phyloP scores from a whole-genome alignment of 2,329 filamentous ascomycete species.

The Aspergillus sp. region DNA sequence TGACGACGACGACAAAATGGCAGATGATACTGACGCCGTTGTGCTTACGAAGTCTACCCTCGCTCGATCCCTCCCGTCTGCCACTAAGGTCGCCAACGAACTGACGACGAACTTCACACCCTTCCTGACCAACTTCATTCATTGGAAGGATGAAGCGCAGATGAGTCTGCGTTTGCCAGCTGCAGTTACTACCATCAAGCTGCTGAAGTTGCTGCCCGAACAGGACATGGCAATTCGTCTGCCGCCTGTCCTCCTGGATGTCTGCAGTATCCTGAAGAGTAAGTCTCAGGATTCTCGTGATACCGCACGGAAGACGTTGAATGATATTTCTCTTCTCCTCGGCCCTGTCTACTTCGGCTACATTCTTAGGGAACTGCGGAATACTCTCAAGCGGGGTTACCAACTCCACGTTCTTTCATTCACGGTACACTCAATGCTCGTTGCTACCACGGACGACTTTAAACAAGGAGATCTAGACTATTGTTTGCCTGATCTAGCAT shows the following conservation, averaged over 20 bases:
- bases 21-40: conserved; percentile 21
- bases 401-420: conserved; percentile 93
- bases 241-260: conserved; percentile 78
- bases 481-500: conserved; percentile 69
- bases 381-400: conserved; percentile 76
- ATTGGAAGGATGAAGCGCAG: conserved; percentile 89
- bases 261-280: conserved; percentile 87
- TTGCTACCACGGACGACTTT: conserved; percentile 65
- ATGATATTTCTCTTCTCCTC: conserved; percentile 72
- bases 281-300: conserved; percentile 83
- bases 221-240: conserved; percentile 67
- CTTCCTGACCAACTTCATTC: conserved; percentile 72
- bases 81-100: conserved; percentile 63
- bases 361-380: conserved; percentile 82
- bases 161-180: conserved; percentile 90
- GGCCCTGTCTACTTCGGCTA: conserved; percentile 82
- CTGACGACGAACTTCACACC: conserved; percentile 70
- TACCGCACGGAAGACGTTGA: conserved; percentile 79
- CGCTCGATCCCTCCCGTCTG: conserved; percentile 58
- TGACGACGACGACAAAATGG: conserved; percentile 16
- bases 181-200: conserved; percentile 79
- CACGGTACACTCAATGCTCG: conserved; percentile 85
- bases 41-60: conserved; percentile 41
- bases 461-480: conserved; percentile 82
- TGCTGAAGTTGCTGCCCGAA: conserved; percentile 71